Evolutionary conservation across 208 protist genomes (phyloP), one percentile per base, ranked within the genome.

Genomic region (Tritrichomonas musculus): DNA sequence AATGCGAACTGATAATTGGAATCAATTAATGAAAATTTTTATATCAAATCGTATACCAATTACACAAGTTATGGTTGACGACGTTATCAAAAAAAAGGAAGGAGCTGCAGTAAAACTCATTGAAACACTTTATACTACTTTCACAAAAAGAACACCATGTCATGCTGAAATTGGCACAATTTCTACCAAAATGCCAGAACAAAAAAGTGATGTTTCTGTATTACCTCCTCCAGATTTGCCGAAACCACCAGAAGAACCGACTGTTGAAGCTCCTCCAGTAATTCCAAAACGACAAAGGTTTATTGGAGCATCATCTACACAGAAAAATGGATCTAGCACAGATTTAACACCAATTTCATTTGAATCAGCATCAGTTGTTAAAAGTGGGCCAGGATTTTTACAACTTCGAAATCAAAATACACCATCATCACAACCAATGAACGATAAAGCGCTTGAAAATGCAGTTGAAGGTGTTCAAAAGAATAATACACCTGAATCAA

Each of bases 1-100:
- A 88, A 88, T 88, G 77, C 13, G 77, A 44, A 44, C 44, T 11
- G 77, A 88, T n/a, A 88, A 88, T 50, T 88, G 77, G 77, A 88
- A 88, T 57, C 77, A 88, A 30, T 39, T 88, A 39, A 39, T 36
- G 25, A 47, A 44, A 11, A 47, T 88, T 44, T 88, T 88, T 57
- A 44, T 39, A 17, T n/a, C 44, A 33, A 27, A 88, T 57, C 53
- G 41, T 57, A 88, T 88, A 17, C 77, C 77, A 50, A 88, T 88
- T 57, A 20, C 44, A n/a, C 77, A 88, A 57, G 20, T 20, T 33
- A 47, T 88, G 41, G 41, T 88, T 30, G 77, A 88, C 44, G 77
- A 88, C n/a, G 77, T 88, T 8, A 88, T 88, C 44, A 88, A 88
- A 39, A 47, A 47, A 8, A 88, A 88, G 39, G 17, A 57, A 22